A percentile compares a stretch with the other conserved stretches of the same genome.
Conservation (phyloP, 352 stramenopile species). For the Phytophthora ramorum region DNA sequence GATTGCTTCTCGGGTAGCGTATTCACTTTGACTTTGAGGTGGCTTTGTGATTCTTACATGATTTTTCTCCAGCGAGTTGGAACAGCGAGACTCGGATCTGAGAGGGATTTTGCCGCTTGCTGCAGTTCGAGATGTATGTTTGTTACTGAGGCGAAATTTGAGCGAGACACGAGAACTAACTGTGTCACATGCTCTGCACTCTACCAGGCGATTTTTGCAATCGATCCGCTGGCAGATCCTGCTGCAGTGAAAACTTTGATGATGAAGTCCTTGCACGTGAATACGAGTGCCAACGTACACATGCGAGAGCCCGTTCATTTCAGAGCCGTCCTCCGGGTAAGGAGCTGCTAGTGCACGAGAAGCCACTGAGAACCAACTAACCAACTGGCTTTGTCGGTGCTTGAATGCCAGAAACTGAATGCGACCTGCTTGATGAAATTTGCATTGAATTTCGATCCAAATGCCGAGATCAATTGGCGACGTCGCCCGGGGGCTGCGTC, state of each 20-base stretch:
- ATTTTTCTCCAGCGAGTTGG: slow-evolving; percentile 53
- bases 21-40: slow-evolving; percentile 2
- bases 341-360: not conserved
- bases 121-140: slow-evolving; percentile 25
- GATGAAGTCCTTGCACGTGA: slow-evolving; percentile 51
- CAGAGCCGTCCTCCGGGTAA: slow-evolving; percentile 59
- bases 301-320: slow-evolving; percentile 68
- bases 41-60: slow-evolving; percentile 6
- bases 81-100: slow-evolving; percentile 51
- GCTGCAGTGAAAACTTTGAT: slow-evolving; percentile 40
- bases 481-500: slow-evolving; percentile 23
- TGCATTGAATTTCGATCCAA: slow-evolving; percentile 71
- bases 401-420: slow-evolving; percentile 67
- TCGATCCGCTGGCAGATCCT: slow-evolving; percentile 62
- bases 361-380: not conserved
- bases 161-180: not conserved
- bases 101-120: slow-evolving; percentile 55
- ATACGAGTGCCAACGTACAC: slow-evolving; percentile 46
- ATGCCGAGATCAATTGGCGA: slow-evolving; percentile 63
- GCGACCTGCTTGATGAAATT: slow-evolving; percentile 78
- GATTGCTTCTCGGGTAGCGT: slow-evolving; percentile 53
- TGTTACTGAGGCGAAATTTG: not conserved
- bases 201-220: slow-evolving; percentile 33
- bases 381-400: not conserved
- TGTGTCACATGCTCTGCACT: not conserved